Evolutionary conservation across 192 early-diverging fungal species (phyloP), one percentile per base, ranked within the genome.

Genomic region (Coemansia sp.): DNA sequence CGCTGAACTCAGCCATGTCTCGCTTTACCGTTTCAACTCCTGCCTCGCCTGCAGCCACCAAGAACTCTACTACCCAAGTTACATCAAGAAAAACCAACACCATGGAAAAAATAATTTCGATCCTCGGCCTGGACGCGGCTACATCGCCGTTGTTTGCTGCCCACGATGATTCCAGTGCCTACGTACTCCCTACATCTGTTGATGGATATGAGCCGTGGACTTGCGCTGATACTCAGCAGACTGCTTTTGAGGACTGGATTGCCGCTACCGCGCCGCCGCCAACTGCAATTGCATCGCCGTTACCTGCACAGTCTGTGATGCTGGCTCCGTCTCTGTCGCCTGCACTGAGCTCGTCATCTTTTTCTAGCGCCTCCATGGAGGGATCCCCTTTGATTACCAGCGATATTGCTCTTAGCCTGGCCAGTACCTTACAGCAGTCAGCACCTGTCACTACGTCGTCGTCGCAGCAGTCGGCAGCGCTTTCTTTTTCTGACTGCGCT

Each of bases 201-300:
- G 78, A 81, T 60, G 72, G 66, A 68, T 75, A 71, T 59, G 78
- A 80, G 58, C 54, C 78, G 23, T 80, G 78, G 78, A 63, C 73
- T 14, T 80, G 59, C n/a, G 67, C 73, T 52, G 78, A 81, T 60
- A 60, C 73, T n/a, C 78, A 81, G 73, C 72, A 75, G 70, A 57
- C 69, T 14, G 67, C 75, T 54, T 74, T 81, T 59, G 73, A 75
- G 51, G 78, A 81, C 67, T 75, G 74, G 74, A 67, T 75, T 24
- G 63, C 69, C 51, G 66, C 78, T 3, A 62, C 72, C 19, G 66
- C 69, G 23, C 68, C 74, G 25, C 71, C 75, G 59, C 78, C 78
- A 10, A 81, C 78, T 5, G 70, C 72, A n/a, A 46, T 63, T 33
- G 70, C 72, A 24, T 80, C 78, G 66, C 78, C 78, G 29, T 20